Percentiles rank a stretch among this genome's conserved stretches.
These are phyloP conservation scores for Metschnikowia aberdeeniae DNA, from an alignment of 805 yeast genomes.

Conservation along the genomic window DNA sequence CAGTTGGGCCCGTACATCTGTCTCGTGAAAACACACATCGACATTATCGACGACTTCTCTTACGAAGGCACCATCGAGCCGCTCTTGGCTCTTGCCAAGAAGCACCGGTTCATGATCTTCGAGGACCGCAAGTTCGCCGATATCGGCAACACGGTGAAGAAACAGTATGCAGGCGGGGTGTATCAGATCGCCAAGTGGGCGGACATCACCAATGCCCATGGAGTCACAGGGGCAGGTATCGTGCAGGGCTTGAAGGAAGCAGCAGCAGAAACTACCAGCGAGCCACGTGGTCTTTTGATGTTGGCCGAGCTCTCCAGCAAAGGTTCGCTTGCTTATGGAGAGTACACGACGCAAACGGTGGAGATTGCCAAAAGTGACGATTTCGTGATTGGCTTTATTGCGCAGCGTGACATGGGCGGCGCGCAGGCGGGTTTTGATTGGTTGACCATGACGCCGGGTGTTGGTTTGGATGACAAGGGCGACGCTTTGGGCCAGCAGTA, in stretches of 20 bases:
- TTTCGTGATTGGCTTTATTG: constrained; percentile 95
- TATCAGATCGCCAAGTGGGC: constrained; percentile 91
- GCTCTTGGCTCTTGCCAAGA: constrained; percentile 62
- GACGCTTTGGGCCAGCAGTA: constrained; percentile 96
- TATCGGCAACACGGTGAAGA: constrained; percentile 94
- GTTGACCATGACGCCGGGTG: constrained; percentile 98
- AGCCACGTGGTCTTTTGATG: constrained; percentile 89
- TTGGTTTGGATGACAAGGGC: constrained; percentile 94
- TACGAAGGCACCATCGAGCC: constrained; percentile 79
- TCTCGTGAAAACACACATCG: constrained; percentile 90
- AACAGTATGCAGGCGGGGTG: constrained; percentile 88
- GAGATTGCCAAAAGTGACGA: constrained; percentile 82
- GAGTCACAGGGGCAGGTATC: constrained; percentile 93
- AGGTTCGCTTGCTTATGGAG: constrained; percentile 91
- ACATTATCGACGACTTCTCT: constrained; percentile 83
- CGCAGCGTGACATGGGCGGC: constrained; percentile 85
- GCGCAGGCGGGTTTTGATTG: constrained; percentile 85
- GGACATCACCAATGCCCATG: constrained; percentile 96
- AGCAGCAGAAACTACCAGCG: constrained; percentile 60
- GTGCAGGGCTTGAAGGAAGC: constrained; percentile 86
- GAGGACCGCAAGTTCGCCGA: constrained; percentile 99
- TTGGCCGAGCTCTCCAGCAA: constrained; percentile 92
- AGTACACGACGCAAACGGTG: constrained; percentile 80
- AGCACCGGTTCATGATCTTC: constrained; percentile 85
- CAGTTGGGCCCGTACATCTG: constrained; percentile 88